Evolutionary conservation across 2,329 filamentous ascomycete genomes (phyloP).

Genomic region (Trichoderma sp.): DNA sequence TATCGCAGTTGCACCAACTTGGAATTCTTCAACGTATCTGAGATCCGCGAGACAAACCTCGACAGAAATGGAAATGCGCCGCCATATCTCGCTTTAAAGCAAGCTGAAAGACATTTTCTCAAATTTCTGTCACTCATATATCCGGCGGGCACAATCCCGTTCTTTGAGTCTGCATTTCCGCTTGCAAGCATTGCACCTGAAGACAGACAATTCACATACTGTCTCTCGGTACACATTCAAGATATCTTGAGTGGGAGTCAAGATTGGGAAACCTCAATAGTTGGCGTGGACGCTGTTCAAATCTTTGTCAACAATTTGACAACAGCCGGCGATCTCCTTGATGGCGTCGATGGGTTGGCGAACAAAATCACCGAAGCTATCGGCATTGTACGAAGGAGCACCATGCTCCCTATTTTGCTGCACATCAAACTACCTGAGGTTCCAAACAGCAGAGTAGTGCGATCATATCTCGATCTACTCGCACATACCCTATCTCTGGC

Average conservation of each 20-base stretch:
- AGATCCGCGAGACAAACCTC: background rate
- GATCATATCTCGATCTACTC: slow-evolving; percentile 3
- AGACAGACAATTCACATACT: slow-evolving; percentile 3
- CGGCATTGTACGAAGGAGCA: slow-evolving; percentile 11
- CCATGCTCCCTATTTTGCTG: background rate
- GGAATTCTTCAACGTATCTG: slow-evolving; percentile 15
- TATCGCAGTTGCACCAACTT: slow-evolving; percentile 11
- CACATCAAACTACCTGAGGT: slow-evolving; percentile 8
- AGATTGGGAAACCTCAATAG: background rate
- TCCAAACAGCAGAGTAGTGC: background rate
- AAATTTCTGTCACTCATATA: slow-evolving; percentile 8
- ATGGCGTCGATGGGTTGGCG: background rate
- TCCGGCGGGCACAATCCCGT: background rate
- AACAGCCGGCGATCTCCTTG: background rate
- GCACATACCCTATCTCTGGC: background rate
- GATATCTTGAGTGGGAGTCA: background rate
- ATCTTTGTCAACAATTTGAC: background rate
- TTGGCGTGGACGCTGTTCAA: slow-evolving; percentile 8
- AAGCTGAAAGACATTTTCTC: slow-evolving; percentile 7
- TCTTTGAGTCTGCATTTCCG: slow-evolving; percentile 16
- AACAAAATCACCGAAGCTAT: background rate
- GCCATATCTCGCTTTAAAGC: slow-evolving; percentile 3
- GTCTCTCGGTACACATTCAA: background rate
- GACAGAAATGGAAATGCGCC: background rate
- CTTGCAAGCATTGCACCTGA: slow-evolving; percentile 14